Percentiles rank a stretch among this genome's conserved stretches.
phyloP scores from a whole-genome alignment of 1,284 basidiomycete genomes.

The Boletellus deceptivus region DNA sequence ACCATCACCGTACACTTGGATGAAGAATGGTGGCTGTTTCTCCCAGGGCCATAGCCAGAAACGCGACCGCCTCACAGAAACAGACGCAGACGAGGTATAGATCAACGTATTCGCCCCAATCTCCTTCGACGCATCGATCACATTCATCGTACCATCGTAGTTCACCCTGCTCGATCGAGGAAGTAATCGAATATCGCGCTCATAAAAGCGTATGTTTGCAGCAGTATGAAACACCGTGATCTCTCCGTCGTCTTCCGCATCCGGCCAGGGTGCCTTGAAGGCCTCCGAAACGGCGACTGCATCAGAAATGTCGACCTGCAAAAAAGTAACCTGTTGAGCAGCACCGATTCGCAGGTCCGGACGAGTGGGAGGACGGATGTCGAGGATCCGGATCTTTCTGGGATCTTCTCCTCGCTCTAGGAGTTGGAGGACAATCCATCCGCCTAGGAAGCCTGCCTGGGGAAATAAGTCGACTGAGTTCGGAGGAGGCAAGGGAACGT shows the following conservation, averaged over 20 bases:
- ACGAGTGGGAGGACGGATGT: conserved; percentile 57
- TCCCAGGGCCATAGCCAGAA: conserved; percentile 75
- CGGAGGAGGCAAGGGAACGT: conserved; percentile 18
- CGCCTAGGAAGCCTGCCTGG: conserved; percentile 70
- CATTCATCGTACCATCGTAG: conserved; percentile 60
- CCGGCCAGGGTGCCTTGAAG: conserved; percentile 64
- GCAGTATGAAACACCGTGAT: conserved; percentile 72
- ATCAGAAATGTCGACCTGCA: conserved; percentile 58
- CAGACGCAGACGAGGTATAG: conserved; percentile 63
- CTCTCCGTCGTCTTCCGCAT: conserved; percentile 22
- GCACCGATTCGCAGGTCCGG: conserved; percentile 49
- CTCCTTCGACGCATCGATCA: conserved; percentile 43
- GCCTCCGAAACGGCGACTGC: conserved; percentile 51
- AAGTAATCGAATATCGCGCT: conserved; percentile 52
- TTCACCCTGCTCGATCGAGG: conserved; percentile 59
- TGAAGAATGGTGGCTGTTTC: conserved; percentile 48
- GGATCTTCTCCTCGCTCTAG: conserved; percentile 68
- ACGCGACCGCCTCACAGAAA: conserved; percentile 50
- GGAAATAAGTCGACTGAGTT: not conserved
- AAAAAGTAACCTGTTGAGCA: conserved; percentile 52
- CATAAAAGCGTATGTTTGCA: conserved; percentile 73
- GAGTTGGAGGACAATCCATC: conserved; percentile 70
- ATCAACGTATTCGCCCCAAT: conserved; percentile 52
- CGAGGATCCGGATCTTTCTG: conserved; percentile 59
- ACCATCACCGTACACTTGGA: conserved; percentile 60